phyloP scores from a whole-genome alignment of 106 monocot genomes.

The Hemerocallis citrina region DNA sequence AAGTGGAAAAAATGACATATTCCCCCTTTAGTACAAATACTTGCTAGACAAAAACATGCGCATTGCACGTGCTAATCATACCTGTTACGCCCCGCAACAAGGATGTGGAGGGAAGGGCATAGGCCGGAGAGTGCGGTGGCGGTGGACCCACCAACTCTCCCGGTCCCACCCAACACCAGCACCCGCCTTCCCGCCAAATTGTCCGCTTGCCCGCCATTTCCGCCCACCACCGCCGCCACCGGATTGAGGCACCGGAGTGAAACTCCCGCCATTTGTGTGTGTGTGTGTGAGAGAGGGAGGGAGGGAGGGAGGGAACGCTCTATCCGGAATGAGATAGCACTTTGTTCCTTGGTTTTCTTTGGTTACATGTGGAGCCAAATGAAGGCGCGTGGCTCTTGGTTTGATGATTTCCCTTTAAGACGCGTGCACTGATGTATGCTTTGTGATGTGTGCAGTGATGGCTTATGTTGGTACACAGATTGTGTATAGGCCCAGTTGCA shows the following conservation, averaged over 20 bases:
- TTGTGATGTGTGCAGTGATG: too few species aligned
- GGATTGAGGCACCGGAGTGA: not conserved
- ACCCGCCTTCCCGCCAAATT: conserved; percentile 54
- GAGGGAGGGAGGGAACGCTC: not conserved
- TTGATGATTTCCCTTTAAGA: too few species aligned
- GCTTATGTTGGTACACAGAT: too few species aligned
- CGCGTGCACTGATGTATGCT: too few species aligned
- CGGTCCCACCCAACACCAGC: conserved; percentile 83
- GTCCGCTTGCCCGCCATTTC: conserved; percentile 6
- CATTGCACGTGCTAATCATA: conserved; percentile 8
- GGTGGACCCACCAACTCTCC: conserved; percentile 82
- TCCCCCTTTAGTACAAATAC: too few species aligned
- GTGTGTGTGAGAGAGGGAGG: too few species aligned
- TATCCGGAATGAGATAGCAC: too few species aligned
- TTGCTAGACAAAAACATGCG: too few species aligned
- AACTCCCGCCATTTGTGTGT: conserved; percentile 35
- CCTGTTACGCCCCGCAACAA: conserved; percentile 83
- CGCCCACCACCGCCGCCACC: conserved; percentile 1
- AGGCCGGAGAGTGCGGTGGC: conserved; percentile 74
- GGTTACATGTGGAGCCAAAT: too few species aligned
- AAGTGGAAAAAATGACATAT: not conserved
- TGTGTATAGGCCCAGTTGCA: too few species aligned
- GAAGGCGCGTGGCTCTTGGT: too few species aligned
- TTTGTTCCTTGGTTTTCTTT: too few species aligned
- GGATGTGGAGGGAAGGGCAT: conserved; percentile 56